Evolutionary conservation across 2,329 filamentous ascomycete genomes (phyloP), one percentile per base, ranked within the genome.

Genomic region (Furcasterigmium sp.): DNA sequence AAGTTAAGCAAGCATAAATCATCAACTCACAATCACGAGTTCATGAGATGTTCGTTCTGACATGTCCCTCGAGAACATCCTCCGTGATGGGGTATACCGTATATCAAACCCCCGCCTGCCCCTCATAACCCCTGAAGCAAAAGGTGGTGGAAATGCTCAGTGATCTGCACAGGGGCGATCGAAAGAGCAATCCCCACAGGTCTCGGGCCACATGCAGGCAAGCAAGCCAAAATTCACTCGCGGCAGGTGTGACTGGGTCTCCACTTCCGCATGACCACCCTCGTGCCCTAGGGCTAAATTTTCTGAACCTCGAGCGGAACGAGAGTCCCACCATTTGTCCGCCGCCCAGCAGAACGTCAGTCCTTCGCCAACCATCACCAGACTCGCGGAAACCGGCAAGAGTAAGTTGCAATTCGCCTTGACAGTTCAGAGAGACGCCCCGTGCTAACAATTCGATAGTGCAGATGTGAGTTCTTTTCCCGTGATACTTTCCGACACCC

Each of bases 381-480:
- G 44, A 23, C 43, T 71, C 69, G 68, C 65, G 65, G 68, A 69
- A 73, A 68, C 68, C 65, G 69, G 68, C 69, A 80, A 73, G 65
- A 81, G 77, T 81, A 69, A 75, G 77, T 78, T 48, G 38, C 15
- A 35, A 10, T 17, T 15, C n/a, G n/a, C 32, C 32, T 17, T 17
- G 15, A 35, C 32, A 17, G 26, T 42, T 38, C 38, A 41, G 38
- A 38, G 17, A n/a, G 42, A 42, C 40, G 11, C 18, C 18, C 18
- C 15, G 56, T 66, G 61, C 77, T 83, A 71, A 84, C 68, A 44
- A 57, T 55, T 49, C 56, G 67, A 61, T 57, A 91, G 87, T 93
- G 87, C 87, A 93, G 84, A 93, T 93, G 87, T 91, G 82, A 85
- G 85, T 61, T 35, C 21, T n/a, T 19, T 20, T 21, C 28, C n/a